Percentiles rank a stretch among this genome's conserved stretches.
These are phyloP conservation scores for Aspergillus caelatus DNA, from an alignment of 2,329 filamentous ascomycete species.

Conservation along the genomic window DNA sequence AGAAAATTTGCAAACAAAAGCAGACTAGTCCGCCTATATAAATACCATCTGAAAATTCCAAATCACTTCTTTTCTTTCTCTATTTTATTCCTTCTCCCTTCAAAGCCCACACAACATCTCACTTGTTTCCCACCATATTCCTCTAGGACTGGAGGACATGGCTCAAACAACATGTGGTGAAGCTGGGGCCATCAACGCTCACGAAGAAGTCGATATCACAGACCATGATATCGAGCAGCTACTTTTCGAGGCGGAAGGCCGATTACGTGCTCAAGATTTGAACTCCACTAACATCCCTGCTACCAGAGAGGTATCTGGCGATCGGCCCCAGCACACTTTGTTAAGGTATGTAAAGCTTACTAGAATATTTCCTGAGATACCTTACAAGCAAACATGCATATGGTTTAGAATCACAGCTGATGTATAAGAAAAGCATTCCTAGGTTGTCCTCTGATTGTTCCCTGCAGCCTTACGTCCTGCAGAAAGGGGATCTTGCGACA, in stretches of 20 bases:
- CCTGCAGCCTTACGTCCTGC: constrained; percentile 58
- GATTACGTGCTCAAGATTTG: constrained; percentile 46
- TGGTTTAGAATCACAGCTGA: not conserved
- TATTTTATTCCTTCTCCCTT: not conserved
- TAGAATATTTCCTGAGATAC: no score
- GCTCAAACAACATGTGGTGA: constrained; percentile 4
- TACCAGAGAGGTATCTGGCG: not conserved
- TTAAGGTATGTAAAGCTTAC: constrained; percentile 18
- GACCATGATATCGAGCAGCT: constrained; percentile 67
- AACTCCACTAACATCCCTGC: not conserved
- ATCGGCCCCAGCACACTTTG: not conserved
- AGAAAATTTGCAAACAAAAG: not conserved
- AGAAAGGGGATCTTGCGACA: constrained; percentile 55
- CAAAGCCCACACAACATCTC: not conserved
- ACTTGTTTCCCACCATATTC: constrained; percentile 5
- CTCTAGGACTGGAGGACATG: constrained; percentile 5
- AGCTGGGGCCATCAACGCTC: not conserved
- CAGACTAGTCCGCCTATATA: not conserved
- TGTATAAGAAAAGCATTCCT: constrained; percentile 46
- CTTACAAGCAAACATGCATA: not conserved
- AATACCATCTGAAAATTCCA: not conserved
- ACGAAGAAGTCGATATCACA: constrained; percentile 51
- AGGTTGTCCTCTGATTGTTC: constrained; percentile 52
- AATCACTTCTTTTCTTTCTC: not conserved
- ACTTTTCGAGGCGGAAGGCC: constrained; percentile 64